These are phyloP conservation scores for Brassica rapa DNA, from an alignment of 345 rosid species.

Conservation along the genomic window DNA sequence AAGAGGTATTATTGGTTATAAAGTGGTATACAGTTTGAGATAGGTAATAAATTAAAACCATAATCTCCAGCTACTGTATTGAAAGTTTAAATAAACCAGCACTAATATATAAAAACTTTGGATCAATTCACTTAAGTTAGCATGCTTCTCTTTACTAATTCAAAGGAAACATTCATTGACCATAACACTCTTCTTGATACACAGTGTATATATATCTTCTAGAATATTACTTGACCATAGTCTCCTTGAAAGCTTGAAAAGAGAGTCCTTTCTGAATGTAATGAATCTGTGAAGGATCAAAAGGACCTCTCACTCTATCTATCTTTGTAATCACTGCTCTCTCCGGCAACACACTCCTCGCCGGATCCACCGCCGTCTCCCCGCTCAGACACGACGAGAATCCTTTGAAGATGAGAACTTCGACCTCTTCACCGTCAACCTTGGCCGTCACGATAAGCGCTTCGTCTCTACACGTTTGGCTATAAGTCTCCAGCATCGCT, in stretches of 20 bases:
- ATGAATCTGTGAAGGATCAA: slow-evolving; percentile 65
- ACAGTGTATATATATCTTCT: not conserved
- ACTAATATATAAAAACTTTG: not conserved
- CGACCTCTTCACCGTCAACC: slow-evolving; percentile 58
- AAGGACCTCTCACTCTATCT: slow-evolving; percentile 79
- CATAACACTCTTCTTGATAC: not conserved
- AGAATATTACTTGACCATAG: not conserved
- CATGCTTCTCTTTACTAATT: not conserved
- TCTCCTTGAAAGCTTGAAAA: slow-evolving; percentile 50
- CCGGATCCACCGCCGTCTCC: slow-evolving; percentile 72
- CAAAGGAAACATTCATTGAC: not conserved
- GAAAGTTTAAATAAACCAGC: not conserved
- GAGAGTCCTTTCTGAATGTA: slow-evolving; percentile 62
- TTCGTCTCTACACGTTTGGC: slow-evolving; percentile 60
- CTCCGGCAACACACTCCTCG: slow-evolving; percentile 73
- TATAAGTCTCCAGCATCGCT: slow-evolving; percentile 62
- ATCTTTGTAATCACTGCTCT: slow-evolving; percentile 64
- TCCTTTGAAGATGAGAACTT: slow-evolving; percentile 84
- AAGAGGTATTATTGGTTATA: no score
- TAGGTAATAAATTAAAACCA: no score
- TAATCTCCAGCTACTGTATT: not conserved
- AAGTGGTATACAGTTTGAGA: no score
- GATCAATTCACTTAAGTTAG: not conserved
- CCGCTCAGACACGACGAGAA: slow-evolving; percentile 74
- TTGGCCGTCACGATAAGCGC: slow-evolving; percentile 72